These are phyloP conservation scores for Blastomyces gilchristii DNA, from an alignment of 2,329 filamentous ascomycete genomes.

Conservation along the genomic window DNA sequence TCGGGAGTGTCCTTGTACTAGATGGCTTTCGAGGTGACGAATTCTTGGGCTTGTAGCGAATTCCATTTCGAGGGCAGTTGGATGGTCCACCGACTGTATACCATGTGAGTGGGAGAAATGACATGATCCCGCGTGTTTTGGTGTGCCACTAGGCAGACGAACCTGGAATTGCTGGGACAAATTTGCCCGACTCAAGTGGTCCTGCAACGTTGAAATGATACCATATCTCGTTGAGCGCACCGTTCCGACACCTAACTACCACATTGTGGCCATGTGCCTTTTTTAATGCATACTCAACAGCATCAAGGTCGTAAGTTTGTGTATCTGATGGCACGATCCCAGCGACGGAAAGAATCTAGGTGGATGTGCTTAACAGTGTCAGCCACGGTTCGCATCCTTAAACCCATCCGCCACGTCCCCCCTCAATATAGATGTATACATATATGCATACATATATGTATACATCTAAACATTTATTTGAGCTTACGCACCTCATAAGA, in stretches of 20 bases:
- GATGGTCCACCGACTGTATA: slow-evolving; percentile 43
- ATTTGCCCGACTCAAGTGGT: slow-evolving; percentile 51
- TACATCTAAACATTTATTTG: no score
- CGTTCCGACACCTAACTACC: slow-evolving; percentile 41
- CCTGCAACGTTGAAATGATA: slow-evolving; percentile 45
- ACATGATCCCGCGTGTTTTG: neutral
- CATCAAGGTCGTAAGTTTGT: slow-evolving; percentile 42
- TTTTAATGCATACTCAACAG: slow-evolving; percentile 43
- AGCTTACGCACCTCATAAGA: slow-evolving; percentile 38
- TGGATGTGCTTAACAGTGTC: neutral
- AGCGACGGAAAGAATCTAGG: slow-evolving; percentile 36
- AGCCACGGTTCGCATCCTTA: neutral
- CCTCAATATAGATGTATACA: neutral
- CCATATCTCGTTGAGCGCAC: slow-evolving; percentile 45
- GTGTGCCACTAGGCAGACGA: slow-evolving; percentile 12
- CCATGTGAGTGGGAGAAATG: neutral
- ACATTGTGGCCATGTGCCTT: slow-evolving; percentile 39
- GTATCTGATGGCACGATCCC: slow-evolving; percentile 44
- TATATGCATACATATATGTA: no score
- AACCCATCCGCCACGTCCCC: neutral
- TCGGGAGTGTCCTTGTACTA: slow-evolving; percentile 14
- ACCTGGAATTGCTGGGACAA: slow-evolving; percentile 46
- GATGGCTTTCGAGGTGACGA: slow-evolving; percentile 13
- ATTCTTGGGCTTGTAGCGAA: slow-evolving; percentile 56
- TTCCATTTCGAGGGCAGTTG: slow-evolving; percentile 51